Base-by-base conservation (phyloP, 2,329 filamentous ascomycete genomes). In the Colletotrichum filicis region DNA sequence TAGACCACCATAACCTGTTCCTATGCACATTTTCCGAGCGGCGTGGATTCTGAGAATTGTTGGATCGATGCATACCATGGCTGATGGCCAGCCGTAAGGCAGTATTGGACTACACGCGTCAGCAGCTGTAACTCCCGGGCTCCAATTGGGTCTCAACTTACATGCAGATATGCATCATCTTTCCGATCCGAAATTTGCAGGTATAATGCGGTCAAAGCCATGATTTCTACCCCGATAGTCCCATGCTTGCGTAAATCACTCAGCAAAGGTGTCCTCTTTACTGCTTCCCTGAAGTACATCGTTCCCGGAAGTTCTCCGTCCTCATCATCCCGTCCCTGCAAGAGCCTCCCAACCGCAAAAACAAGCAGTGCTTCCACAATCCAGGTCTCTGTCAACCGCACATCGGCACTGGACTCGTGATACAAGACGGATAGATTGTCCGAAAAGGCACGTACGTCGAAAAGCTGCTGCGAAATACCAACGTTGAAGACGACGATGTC, bases 131-230 rank as follows among this genome's bases (percentile, higher is more conserved):
- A 8, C 7, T 35, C 5, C 2, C 16, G 2, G 12, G 22, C 14
- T 6, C 26, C 4, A 4, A 9, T 8, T 2, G 4, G 0, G 9
- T 1, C 2, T 12, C 12, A 22, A 55, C 71, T 52, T 52, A 73
- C 73, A n/a, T 73, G 66, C 1, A 74, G 30, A 19, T 74, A 74
- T 0, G 73, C 73, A 37, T 74, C 73, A 24, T 74, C 69, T 26
- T 68, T 74, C 14, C 65, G 64, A 26, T 74, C 73, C 2, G 49
- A 35, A 5, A 65, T 57, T 22, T 74, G 64, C 1, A 74, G 52
- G n/a, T 68, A 74, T 2, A 74, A 49, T 1, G 73, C 73, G 14
- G 62, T 69, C 24, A 74, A 66, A 16, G 58, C 73, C 16, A 73
- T 42, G 4, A 73, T 46, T 12, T 74, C 73, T 6, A 74, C 53